Percentiles rank a stretch among this genome's conserved stretches.
Conservation (phyloP, 2,329 filamentous ascomycete species). For the Ceratocystis ficicola region DNA sequence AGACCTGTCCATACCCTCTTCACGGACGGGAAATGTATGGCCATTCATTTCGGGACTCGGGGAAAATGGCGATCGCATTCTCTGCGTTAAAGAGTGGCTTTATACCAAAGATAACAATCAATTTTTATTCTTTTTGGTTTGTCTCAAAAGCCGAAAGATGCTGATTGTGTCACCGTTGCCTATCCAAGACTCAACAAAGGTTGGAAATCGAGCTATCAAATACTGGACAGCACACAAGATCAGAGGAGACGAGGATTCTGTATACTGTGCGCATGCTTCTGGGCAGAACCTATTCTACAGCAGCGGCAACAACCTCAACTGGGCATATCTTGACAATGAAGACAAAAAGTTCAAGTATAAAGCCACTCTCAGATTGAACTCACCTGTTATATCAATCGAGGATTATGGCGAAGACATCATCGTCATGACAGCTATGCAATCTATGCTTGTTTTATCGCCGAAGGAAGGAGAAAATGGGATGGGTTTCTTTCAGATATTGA, state of each 20-base stretch:
- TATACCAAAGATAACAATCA: conserved; percentile 44
- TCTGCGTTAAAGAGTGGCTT: conserved; percentile 52
- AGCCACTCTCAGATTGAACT: conserved; percentile 40
- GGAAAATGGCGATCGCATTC: conserved; percentile 45
- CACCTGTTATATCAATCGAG: conserved; percentile 39
- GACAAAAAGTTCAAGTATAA: conserved; percentile 41
- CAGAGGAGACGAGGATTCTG: conserved; percentile 34
- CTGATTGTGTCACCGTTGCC: conserved; percentile 38
- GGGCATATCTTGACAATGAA: conserved; percentile 40
- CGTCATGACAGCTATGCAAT: conserved; percentile 43
- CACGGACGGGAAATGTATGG: conserved; percentile 31
- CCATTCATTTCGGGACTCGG: conserved; percentile 46
- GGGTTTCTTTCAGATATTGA: not conserved
- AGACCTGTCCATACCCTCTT: conserved; percentile 37
- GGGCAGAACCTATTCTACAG: conserved; percentile 46
- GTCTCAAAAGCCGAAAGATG: conserved; percentile 43
- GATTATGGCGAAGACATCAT: conserved; percentile 39
- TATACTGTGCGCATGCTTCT: conserved; percentile 46
- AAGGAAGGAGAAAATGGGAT: not conserved
- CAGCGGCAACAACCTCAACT: conserved; percentile 41
- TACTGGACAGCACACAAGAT: conserved; percentile 46
- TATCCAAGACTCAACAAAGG: conserved; percentile 13
- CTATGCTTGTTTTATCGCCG: conserved; percentile 36
- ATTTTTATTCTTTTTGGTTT: conserved; percentile 52
- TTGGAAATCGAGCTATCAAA: conserved; percentile 31